A percentile compares a stretch with the other conserved stretches of the same genome.
Conservation (phyloP, 306 rosid species). For the Glycine latifolia region DNA sequence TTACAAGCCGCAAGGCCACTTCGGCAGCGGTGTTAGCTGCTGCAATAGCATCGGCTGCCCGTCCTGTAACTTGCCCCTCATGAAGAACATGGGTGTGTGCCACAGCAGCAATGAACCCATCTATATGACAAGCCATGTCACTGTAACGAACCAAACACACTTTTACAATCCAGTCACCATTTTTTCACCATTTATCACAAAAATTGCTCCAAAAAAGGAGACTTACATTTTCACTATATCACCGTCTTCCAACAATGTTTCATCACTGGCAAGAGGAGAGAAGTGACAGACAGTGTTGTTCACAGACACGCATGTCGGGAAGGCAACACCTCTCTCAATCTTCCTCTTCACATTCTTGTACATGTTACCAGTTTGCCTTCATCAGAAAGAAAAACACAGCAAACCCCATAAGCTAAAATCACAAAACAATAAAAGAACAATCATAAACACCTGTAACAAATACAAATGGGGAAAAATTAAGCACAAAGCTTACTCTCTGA, state of each 20-base stretch:
- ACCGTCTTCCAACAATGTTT: constrained; percentile 76
- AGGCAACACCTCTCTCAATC: constrained; percentile 93
- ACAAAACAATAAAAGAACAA: background rate
- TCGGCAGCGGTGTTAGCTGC: constrained; percentile 98
- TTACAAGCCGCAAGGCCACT: constrained; percentile 91
- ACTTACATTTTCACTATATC: constrained; percentile 88
- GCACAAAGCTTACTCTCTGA: constrained; percentile 71
- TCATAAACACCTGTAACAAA: too few species aligned
- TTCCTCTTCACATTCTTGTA: constrained; percentile 87
- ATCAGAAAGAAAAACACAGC: constrained; percentile 34
- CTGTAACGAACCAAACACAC: constrained; percentile 54
- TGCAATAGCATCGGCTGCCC: constrained; percentile 92
- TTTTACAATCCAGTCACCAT: background rate
- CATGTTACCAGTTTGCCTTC: constrained; percentile 79
- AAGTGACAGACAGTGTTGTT: constrained; percentile 87
- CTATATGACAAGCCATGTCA: constrained; percentile 94
- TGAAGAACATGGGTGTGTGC: constrained; percentile 76
- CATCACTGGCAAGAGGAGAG: constrained; percentile 86
- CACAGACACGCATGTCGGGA: constrained; percentile 87
- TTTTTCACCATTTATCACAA: background rate
- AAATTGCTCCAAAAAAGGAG: background rate
- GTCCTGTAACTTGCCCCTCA: constrained; percentile 79
- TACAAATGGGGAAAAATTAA: background rate
- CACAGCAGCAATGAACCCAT: constrained; percentile 81
- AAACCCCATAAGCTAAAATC: constrained; percentile 49